Percentiles rank a stretch among this genome's conserved stretches.
Evolutionary conservation across 495 filamentous ascomycete species (phyloP).

Genomic region (Penicillium chermesinum): DNA sequence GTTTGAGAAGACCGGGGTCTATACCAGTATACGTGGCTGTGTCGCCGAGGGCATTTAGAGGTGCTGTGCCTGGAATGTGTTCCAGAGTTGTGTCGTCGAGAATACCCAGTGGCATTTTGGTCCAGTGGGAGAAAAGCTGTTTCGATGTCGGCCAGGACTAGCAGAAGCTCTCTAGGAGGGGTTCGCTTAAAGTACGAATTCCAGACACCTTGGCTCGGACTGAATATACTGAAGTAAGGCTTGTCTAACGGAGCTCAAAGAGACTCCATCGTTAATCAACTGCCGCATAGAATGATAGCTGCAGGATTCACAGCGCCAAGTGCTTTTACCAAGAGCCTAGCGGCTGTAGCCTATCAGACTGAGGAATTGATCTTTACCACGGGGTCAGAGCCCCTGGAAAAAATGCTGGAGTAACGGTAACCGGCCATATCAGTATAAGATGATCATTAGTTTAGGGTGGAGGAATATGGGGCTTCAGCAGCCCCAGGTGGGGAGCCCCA

Average conservation of each 20-base stretch:
- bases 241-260: not conserved
- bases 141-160: not conserved
- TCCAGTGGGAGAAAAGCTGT: not conserved
- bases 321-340: too few species aligned
- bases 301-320: too few species aligned
- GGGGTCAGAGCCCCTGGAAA: too few species aligned
- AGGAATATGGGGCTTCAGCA: not conserved
- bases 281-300: too few species aligned
- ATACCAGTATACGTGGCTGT: constrained; percentile 24
- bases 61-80: constrained; percentile 58
- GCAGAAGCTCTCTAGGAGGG: not conserved
- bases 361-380: too few species aligned
- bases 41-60: constrained; percentile 19
- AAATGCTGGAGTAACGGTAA: too few species aligned
- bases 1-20: constrained; percentile 36
- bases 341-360: too few species aligned
- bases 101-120: constrained; percentile 66
- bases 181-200: not conserved
- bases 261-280: not conserved
- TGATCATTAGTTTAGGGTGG: too few species aligned
- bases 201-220: not conserved
- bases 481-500: not conserved
- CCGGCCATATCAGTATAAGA: too few species aligned
- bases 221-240: not conserved
- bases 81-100: constrained; percentile 56